These are phyloP conservation scores for Fusarium goolgardi DNA, from an alignment of 2,329 filamentous ascomycete genomes.

Conservation along the genomic window DNA sequence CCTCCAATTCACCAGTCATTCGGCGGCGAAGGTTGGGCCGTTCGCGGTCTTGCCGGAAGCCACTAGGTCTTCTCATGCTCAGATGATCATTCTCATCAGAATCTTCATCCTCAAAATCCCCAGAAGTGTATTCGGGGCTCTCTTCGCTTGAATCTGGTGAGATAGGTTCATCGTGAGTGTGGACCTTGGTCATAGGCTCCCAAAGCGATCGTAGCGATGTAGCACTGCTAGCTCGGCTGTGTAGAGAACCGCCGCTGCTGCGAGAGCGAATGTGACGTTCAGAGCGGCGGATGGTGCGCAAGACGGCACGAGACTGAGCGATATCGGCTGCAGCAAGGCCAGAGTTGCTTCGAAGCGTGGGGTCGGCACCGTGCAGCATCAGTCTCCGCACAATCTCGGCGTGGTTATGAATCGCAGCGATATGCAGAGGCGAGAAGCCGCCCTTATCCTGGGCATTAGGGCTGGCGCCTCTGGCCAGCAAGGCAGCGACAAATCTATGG, in stretches of 20 bases:
- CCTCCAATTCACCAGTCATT: constrained; percentile 51
- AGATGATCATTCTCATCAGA: constrained; percentile 53
- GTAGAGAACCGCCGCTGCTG: constrained; percentile 73
- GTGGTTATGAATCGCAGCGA: constrained; percentile 81
- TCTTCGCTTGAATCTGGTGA: constrained; percentile 58
- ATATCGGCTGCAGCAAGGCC: constrained; percentile 79
- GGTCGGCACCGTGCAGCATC: constrained; percentile 78
- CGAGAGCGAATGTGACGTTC: constrained; percentile 73
- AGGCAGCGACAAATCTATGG: constrained; percentile 78
- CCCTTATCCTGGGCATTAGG: constrained; percentile 79
- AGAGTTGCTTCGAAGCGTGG: constrained; percentile 74
- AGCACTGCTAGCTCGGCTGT: constrained; percentile 73
- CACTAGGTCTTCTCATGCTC: constrained; percentile 52
- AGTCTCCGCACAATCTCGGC: constrained; percentile 80
- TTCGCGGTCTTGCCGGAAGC: constrained; percentile 48
- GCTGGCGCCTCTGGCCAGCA: constrained; percentile 82
- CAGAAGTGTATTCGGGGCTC: constrained; percentile 59
- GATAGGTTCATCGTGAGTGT: constrained; percentile 52
- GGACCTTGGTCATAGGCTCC: constrained; percentile 61
- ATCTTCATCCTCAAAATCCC: constrained; percentile 58
- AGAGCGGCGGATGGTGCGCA: constrained; percentile 71
- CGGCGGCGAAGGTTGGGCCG: constrained; percentile 53
- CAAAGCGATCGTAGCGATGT: constrained; percentile 75
- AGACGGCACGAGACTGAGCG: constrained; percentile 71
- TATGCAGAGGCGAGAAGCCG: constrained; percentile 84